Conservation (phyloP, 1,284 basidiomycete species). For the Chalciporus sp. region DNA sequence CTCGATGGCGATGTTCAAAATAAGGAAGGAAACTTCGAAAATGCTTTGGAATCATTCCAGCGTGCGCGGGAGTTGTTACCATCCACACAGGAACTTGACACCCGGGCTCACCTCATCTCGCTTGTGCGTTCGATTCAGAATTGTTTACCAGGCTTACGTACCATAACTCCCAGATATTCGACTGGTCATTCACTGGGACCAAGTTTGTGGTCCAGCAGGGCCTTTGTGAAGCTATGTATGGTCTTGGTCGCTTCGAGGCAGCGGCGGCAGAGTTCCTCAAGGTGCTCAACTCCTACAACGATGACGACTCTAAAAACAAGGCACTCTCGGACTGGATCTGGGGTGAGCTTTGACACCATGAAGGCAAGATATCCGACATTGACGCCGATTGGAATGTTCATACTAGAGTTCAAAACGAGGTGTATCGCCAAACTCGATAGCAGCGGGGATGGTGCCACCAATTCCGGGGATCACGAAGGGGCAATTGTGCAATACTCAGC, state of each 20-base stretch:
- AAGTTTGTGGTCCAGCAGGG: background rate
- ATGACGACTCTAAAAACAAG: no score
- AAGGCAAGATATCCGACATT: no score
- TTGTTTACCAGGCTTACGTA: no score
- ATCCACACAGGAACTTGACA: background rate
- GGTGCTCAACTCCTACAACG: no score
- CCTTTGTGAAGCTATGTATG: no score
- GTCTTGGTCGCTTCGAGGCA: no score
- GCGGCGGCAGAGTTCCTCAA: no score
- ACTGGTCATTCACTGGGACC: conserved; percentile 3
- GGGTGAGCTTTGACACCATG: no score
- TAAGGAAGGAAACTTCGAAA: background rate
- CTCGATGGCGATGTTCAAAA: background rate
- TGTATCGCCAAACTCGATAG: conserved; percentile 1
- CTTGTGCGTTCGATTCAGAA: background rate
- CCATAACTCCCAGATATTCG: conserved; percentile 4
- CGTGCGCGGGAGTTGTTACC: background rate
- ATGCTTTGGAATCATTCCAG: background rate
- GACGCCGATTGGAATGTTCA: background rate
- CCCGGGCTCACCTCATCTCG: background rate
- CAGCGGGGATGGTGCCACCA: background rate
- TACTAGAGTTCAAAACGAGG: background rate
- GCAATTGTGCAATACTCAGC: conserved; percentile 3
- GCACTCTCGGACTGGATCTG: background rate
- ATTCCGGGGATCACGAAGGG: background rate